Base-by-base conservation (phyloP, 2,329 filamentous ascomycete genomes). In the Pseudovirgaria hyperparasitica region DNA sequence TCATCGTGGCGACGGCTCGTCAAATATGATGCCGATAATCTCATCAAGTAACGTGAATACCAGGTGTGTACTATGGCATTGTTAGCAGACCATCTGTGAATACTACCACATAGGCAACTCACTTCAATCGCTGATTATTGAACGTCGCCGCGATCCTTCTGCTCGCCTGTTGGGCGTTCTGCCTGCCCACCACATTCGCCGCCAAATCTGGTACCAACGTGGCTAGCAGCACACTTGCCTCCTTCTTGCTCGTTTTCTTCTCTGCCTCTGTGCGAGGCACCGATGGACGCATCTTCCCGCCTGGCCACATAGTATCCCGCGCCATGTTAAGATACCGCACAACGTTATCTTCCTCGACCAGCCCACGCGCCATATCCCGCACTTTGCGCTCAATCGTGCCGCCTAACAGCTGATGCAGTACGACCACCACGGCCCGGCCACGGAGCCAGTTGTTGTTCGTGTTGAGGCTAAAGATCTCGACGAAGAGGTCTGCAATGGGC, bases 331-430 rank as follows among this genome's bases (percentile, higher is more conserved):
- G 64, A 47, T 90, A 92, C 30, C 69, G 72, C 22, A 87, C 61
- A 7, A 96, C 57, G 3, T 75, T 75, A 12, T 90, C 80, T 38
- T 94, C 86, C 32, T 82, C 73, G 1, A 82, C 59, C 1, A 92
- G 60, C 22, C 68, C 62, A 38, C 74, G 77, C 22, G 85, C 76
- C 28, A 76, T 80, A 33, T 98, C 90, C 12, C 90, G 76, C 16
- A 96, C 80, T 54, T 93, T 94, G 33, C 86, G 76, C 57, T 98
- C 90, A 36, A 98, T 92, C 0, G 90, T 96, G 13, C 90, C 87
- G 9, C 90, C 90, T 1, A 98, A 72, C 5, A 98, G 70, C 53
- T 98, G 90, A 48, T 98, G 90, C 12, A 98, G 66, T 3, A 98
- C 87, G 7, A 98, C 85, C 4, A 98, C 87, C 2, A 96, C 90